Percentiles rank a stretch among this genome's conserved stretches.
phyloP scores from a whole-genome alignment of 192 early-diverging fungal species.

The Linnemannia elongata region DNA sequence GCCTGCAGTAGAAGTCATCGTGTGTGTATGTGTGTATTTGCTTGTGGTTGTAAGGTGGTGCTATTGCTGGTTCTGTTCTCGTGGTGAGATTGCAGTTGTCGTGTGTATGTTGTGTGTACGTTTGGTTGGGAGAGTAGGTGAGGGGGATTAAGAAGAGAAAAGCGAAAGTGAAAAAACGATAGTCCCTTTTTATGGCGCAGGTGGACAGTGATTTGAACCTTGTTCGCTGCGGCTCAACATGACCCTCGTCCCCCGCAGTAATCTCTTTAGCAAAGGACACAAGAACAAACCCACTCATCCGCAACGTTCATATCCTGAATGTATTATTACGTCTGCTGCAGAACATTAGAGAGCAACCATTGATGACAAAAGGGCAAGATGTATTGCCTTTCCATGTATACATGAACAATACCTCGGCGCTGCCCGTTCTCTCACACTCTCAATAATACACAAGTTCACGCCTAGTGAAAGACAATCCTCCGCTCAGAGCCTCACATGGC shows the following conservation, averaged over 20 bases:
- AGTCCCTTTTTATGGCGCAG: background rate
- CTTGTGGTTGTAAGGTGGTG: background rate
- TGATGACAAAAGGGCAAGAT: background rate
- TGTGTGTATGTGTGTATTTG: background rate
- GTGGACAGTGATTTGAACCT: background rate
- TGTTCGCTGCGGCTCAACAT: conserved; percentile 3
- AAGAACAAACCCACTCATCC: background rate
- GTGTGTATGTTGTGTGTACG: background rate
- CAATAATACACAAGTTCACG: no score
- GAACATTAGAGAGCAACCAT: background rate
- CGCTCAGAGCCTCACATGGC: background rate
- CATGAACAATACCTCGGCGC: background rate
- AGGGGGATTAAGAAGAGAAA: background rate
- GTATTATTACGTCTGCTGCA: no score
- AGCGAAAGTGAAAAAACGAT: background rate
- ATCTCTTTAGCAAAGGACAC: background rate
- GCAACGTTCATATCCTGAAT: background rate
- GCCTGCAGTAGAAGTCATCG: conserved; percentile 39
- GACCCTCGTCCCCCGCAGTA: background rate
- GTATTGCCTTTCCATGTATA: background rate
- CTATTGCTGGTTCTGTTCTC: background rate
- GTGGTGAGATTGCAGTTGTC: background rate
- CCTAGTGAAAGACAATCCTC: background rate
- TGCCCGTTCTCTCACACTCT: background rate
- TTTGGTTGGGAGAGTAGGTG: background rate